Evolutionary conservation across 73 alveolate genomes (phyloP).

Genomic region (Stentor coeruleus): DNA sequence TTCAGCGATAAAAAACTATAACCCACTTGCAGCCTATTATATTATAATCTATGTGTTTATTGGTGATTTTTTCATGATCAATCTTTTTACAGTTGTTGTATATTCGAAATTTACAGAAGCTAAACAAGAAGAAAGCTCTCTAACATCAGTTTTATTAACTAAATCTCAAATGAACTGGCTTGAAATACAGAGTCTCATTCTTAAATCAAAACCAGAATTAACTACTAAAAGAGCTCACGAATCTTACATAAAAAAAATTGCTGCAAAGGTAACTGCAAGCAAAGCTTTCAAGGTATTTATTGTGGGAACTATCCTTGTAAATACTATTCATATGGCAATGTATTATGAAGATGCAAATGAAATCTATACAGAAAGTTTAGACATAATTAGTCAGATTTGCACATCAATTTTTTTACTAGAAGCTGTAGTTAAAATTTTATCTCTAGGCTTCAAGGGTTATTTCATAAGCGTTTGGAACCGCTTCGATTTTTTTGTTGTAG

Average conservation of each 20-base stretch:
- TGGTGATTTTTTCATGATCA: conserved; percentile 36
- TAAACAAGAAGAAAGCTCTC: conserved; percentile 42
- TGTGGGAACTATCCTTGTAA: conserved; percentile 37
- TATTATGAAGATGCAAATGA: conserved; percentile 61
- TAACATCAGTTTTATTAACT: conserved; percentile 37
- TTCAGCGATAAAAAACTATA: conserved; percentile 20
- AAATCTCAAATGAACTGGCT: conserved; percentile 58
- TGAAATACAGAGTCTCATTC: conserved; percentile 41
- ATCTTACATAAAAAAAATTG: conserved; percentile 68
- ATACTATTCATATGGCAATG: conserved; percentile 83
- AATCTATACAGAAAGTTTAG: conserved; percentile 39
- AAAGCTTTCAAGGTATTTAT: conserved; percentile 65
- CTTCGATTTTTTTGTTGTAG: conserved; percentile 94
- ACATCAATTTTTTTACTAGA: conserved; percentile 80
- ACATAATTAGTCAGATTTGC: conserved; percentile 59
- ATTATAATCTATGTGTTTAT: conserved; percentile 36
- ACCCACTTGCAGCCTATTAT: conserved; percentile 24
- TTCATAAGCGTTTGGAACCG: conserved; percentile 84
- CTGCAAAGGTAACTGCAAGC: conserved; percentile 60
- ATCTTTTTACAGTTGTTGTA: conserved; percentile 51
- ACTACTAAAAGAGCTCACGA: conserved; percentile 37
- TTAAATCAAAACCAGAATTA: conserved; percentile 56
- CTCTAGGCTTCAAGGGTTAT: conserved; percentile 74
- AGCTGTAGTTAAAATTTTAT: conserved; percentile 66
- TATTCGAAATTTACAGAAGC: conserved; percentile 37